Evolutionary conservation across 148 eudicot genomes (phyloP), one percentile per base, ranked within the genome.

Genomic region (Tetragonia tetragonoides): DNA sequence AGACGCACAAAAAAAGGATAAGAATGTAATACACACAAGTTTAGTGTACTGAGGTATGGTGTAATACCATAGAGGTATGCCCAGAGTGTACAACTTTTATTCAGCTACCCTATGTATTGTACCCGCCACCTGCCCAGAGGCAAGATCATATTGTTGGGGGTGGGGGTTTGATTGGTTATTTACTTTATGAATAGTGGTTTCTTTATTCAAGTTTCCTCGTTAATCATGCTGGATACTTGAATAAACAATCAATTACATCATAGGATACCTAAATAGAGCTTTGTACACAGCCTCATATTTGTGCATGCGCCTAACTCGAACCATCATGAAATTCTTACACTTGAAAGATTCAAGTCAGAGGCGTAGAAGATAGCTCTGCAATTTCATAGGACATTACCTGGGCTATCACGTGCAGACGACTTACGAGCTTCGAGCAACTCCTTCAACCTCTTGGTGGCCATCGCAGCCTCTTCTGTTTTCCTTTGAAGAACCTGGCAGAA

Each of bases 401-500:
- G 84, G 81, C 72, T 86, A 79, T 96, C 99, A 51, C 98, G 99
- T 65, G 84, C 70, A 81, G 94, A 83, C 42, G 90, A 86, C 84
- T 96, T 93, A 70, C 98, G 99, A 65, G 98, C 95, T 83, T 96
- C 99, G 69, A 96, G 87, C 87, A 96, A 85, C 80, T 96, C 99
- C 84, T 96, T 96, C 76, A 96, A 81, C 87, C 98, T 89, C 89
- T 91, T 96, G 78, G 99, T 96, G 66, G 99, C 99, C 93, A 91
- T 89, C 83, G 98, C 93, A 86, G 99, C 99, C 84, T 96, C 99
- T 86, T 96, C 99, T 44, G 99, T 91, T 83, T 96, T 96, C 81
- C 99, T 89, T 83, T 96, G 99, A 75, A 96, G 99, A 79, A 96
- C 99, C 99, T 96, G 83, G 83, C 72, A 77, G 68, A 11, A 70